Percentiles rank a stretch among this genome's conserved stretches.
These are phyloP conservation scores for Erythrobasidium yunnanense DNA, from an alignment of 768 basidiomycete genomes.

Conservation along the genomic window DNA sequence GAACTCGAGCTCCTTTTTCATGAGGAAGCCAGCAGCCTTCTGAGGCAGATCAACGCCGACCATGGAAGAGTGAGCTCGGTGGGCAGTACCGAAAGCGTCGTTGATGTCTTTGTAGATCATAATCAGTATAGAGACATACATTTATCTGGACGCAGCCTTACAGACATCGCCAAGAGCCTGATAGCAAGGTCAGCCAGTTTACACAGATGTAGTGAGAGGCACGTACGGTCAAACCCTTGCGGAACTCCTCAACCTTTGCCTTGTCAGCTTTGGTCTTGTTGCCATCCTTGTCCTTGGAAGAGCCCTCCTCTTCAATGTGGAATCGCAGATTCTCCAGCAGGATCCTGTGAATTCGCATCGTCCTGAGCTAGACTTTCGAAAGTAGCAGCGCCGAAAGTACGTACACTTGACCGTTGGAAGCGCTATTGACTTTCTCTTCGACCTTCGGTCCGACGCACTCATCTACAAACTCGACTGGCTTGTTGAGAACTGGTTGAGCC, in stretches of 20 bases:
- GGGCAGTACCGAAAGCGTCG: slow-evolving; percentile 97
- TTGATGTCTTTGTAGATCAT: slow-evolving; percentile 55
- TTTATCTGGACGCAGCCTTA: background rate
- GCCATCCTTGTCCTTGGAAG: slow-evolving; percentile 82
- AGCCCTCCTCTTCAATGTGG: slow-evolving; percentile 96
- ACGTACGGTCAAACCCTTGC: slow-evolving; percentile 62
- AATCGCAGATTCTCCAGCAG: slow-evolving; percentile 96
- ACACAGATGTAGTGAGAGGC: background rate
- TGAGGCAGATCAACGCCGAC: slow-evolving; percentile 87
- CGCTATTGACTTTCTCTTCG: slow-evolving; percentile 62
- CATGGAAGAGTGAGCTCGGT: slow-evolving; percentile 97
- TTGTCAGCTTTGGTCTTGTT: slow-evolving; percentile 89
- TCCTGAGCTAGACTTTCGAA: background rate
- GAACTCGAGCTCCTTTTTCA: slow-evolving; percentile 98
- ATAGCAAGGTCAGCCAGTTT: background rate
- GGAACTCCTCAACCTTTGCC: slow-evolving; percentile 66
- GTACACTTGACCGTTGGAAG: slow-evolving; percentile 52
- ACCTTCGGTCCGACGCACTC: slow-evolving; percentile 80
- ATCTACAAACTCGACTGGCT: slow-evolving; percentile 64
- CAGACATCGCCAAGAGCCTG: slow-evolving; percentile 70
- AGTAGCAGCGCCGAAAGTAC: slow-evolving; percentile 14
- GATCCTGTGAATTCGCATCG: slow-evolving; percentile 43
- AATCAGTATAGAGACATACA: background rate
- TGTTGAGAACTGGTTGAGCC: slow-evolving; percentile 46
- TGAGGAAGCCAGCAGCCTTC: slow-evolving; percentile 86